Conservation (phyloP, 148 eudicot species). For the Bassia scoparia region DNA sequence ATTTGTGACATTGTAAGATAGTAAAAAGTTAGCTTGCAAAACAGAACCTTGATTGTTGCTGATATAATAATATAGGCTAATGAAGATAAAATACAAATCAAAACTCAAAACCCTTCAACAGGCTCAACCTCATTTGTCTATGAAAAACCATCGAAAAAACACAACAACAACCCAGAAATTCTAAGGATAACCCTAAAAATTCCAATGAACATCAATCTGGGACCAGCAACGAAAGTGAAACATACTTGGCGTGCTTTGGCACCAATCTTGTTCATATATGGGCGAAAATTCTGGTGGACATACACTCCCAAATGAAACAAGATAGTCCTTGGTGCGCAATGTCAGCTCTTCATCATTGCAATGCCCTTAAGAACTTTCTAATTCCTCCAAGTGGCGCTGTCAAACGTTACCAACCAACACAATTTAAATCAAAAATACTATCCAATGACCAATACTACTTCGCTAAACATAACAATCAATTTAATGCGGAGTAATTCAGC, state of each 20-base stretch:
- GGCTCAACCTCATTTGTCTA: no score
- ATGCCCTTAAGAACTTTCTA: constrained; percentile 70
- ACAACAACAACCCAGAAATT: no score
- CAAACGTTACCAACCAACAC: not conserved
- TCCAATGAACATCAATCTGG: not conserved
- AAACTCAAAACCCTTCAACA: no score
- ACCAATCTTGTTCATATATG: constrained; percentile 76
- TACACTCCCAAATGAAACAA: constrained; percentile 98
- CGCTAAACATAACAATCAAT: not conserved
- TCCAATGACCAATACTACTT: not conserved
- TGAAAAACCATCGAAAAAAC: no score
- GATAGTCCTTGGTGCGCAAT: constrained; percentile 70
- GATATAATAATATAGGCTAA: no score
- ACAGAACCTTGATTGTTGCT: no score
- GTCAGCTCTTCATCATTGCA: constrained; percentile 97
- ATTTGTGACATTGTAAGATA: no score
- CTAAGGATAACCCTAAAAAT: no score
- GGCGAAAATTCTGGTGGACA: constrained; percentile 93
- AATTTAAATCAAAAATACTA: not conserved
- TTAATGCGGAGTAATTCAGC: no score
- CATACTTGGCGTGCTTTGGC: constrained; percentile 89
- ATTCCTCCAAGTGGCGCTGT: constrained; percentile 1
- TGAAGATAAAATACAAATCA: no score
- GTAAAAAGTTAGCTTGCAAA: no score
- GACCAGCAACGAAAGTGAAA: constrained; percentile 3